phyloP scores from a whole-genome alignment of 176 grass and related monocot genomes.

The Lolium multiflorum region DNA sequence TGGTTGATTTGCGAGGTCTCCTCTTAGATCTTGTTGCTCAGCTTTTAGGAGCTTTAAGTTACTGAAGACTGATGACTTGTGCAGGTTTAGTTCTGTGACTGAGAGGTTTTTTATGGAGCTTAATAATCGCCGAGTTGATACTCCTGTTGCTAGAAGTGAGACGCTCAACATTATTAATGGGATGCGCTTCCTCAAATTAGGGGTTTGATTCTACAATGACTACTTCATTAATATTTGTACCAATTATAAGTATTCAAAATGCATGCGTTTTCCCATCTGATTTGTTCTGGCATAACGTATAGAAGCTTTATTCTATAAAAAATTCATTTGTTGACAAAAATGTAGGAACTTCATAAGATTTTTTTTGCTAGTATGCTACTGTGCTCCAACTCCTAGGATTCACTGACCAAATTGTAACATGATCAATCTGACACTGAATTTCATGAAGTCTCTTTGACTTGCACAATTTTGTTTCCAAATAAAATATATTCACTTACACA shows the following conservation, averaged over 20 bases:
- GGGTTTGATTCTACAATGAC: conserved; percentile 62
- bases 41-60: conserved; percentile 73
- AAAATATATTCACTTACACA: conserved; percentile 13
- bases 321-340: neutral
- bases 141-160: conserved; percentile 79
- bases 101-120: conserved; percentile 98
- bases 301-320: neutral
- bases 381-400: conserved; percentile 5
- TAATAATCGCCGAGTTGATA: conserved; percentile 78
- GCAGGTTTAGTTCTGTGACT: conserved; percentile 97
- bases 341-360: conserved; percentile 16
- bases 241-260: conserved; percentile 38
- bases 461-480: conserved; percentile 20
- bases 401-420: conserved; percentile 29
- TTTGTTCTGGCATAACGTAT: conserved; percentile 6
- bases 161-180: conserved; percentile 97
- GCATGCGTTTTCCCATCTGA: neutral
- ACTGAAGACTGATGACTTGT: conserved; percentile 38
- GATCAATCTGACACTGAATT: conserved; percentile 15
- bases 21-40: conserved; percentile 97
- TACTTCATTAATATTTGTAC: conserved; percentile 19
- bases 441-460: neutral
- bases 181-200: conserved; percentile 98
- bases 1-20: conserved; percentile 92
- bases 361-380: neutral